phyloP scores from a whole-genome alignment of 1,139 yeast species.

The Zygoascus meyerae region DNA sequence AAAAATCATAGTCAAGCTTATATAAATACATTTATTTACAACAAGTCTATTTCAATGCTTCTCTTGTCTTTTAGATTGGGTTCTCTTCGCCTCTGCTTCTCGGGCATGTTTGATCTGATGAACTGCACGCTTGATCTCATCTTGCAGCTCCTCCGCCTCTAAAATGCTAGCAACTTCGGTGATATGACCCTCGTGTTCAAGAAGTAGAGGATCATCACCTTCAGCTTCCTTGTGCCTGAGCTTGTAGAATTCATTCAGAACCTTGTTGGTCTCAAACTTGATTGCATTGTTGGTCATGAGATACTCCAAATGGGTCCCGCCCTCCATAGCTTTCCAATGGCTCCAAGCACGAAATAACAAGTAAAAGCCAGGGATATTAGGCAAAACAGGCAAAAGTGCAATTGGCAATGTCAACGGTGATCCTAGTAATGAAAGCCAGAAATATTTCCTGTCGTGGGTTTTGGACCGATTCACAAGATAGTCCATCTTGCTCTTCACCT shows the following conservation, averaged over 20 bases:
- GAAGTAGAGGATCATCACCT: conserved; percentile 15
- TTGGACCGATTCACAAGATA: conserved; percentile 36
- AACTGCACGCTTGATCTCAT: conserved; percentile 27
- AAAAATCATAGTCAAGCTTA: neutral
- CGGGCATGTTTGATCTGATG: conserved; percentile 12
- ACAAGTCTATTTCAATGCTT: neutral
- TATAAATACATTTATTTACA: neutral
- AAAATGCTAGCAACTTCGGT: conserved; percentile 22
- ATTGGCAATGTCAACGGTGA: conserved; percentile 79
- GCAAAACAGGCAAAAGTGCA: conserved; percentile 77
- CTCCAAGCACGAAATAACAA: conserved; percentile 78
- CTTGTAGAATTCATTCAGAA: conserved; percentile 20
- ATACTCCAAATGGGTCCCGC: conserved; percentile 62
- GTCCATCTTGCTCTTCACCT: conserved; percentile 21
- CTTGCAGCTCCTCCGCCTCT: conserved; percentile 25
- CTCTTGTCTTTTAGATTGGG: neutral
- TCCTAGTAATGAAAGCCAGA: conserved; percentile 49
- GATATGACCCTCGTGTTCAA: conserved; percentile 22
- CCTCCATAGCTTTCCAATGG: conserved; percentile 71
- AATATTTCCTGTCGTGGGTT: conserved; percentile 40
- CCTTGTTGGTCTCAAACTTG: conserved; percentile 16
- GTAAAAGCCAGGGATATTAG: conserved; percentile 94
- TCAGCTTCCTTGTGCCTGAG: conserved; percentile 6
- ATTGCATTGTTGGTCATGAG: conserved; percentile 37
- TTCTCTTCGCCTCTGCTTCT: neutral